phyloP scores from a whole-genome alignment of 176 grass and related monocot genomes.

The Aegilops umbellulata region DNA sequence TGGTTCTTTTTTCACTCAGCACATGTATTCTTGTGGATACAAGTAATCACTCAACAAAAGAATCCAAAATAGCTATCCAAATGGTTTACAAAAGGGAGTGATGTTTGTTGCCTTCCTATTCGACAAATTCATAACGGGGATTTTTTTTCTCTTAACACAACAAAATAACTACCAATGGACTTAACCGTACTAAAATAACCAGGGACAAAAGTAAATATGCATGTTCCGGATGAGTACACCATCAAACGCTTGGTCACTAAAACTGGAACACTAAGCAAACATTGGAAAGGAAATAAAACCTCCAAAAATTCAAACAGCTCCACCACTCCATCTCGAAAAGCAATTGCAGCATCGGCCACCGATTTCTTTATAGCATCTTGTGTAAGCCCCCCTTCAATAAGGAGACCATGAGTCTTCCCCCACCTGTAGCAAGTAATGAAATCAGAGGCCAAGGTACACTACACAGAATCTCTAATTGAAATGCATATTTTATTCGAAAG shows the following conservation, averaged over 20 bases:
- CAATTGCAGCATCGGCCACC: constrained; percentile 74
- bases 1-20: background rate
- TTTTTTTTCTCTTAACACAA: too few species aligned
- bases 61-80: background rate
- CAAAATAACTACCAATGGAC: background rate
- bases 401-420: constrained; percentile 83
- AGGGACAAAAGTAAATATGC: background rate
- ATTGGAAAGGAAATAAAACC: constrained; percentile 44
- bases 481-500: constrained; percentile 9
- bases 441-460: background rate
- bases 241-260: background rate
- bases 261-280: constrained; percentile 1
- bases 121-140: background rate
- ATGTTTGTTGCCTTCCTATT: background rate
- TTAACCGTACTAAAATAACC: background rate
- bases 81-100: background rate
- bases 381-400: constrained; percentile 90
- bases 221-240: background rate
- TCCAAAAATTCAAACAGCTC: constrained; percentile 90
- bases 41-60: background rate
- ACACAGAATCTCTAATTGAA: constrained; percentile 8
- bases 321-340: constrained; percentile 84
- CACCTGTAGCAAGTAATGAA: constrained; percentile 54
- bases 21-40: background rate
- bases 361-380: constrained; percentile 77